phyloP scores from a whole-genome alignment of 73 alveolate genomes.

The Halteria grandinella region DNA sequence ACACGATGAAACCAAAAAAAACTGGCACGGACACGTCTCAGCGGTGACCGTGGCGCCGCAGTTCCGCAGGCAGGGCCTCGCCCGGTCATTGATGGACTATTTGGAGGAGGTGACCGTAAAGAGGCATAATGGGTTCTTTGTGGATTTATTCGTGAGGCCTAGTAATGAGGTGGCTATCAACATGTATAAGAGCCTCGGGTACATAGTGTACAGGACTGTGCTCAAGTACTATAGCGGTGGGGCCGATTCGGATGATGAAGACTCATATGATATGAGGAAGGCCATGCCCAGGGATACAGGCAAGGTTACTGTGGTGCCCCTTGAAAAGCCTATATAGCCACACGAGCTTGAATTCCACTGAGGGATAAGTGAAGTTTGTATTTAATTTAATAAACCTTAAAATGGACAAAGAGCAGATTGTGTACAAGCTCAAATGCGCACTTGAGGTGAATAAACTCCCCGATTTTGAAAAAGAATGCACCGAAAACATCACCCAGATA shows the following conservation, averaged over 20 bases:
- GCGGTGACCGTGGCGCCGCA: slow-evolving; percentile 99
- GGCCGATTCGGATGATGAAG: too few species aligned
- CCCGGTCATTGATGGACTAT: slow-evolving; percentile 95
- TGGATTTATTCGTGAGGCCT: slow-evolving; percentile 96
- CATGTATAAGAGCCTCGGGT: slow-evolving; percentile 95
- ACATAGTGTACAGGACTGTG: slow-evolving; percentile 88
- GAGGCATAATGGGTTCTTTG: slow-evolving; percentile 95
- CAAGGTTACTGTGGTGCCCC: slow-evolving; percentile 82
- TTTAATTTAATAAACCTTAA: neutral
- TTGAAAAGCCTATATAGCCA: slow-evolving; percentile 88
- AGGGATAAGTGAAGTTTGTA: neutral
- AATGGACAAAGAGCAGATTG: slow-evolving; percentile 36
- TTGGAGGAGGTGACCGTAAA: slow-evolving; percentile 94
- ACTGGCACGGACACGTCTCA: slow-evolving; percentile 99
- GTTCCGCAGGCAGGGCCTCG: slow-evolving; percentile 97
- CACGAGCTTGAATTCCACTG: slow-evolving; percentile 90
- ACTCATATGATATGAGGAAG: slow-evolving; percentile 98
- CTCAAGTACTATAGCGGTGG: slow-evolving; percentile 86
- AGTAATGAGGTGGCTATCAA: slow-evolving; percentile 93
- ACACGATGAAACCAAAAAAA: slow-evolving; percentile 80
- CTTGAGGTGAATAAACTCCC: slow-evolving; percentile 20
- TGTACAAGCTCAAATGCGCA: slow-evolving; percentile 21
- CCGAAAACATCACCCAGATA: neutral
- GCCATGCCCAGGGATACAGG: slow-evolving; percentile 91
- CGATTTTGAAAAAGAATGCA: slow-evolving; percentile 16